phyloP scores from a whole-genome alignment of 2,329 filamentous ascomycete genomes.

The Fusarium sp. region DNA sequence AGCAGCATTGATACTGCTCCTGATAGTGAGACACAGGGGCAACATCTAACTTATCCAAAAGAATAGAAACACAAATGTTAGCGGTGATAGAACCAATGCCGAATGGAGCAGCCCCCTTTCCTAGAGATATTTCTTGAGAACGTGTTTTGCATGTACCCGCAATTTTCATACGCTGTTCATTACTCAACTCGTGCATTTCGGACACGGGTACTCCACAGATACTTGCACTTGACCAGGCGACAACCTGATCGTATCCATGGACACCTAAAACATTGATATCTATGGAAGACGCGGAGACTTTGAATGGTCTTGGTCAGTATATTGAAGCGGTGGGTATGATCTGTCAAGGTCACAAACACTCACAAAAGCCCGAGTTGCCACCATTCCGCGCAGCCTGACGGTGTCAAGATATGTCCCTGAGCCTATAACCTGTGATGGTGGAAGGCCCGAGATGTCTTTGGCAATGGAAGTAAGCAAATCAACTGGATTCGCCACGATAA shows the following conservation, averaged over 20 bases:
- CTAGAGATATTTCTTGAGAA: constrained; percentile 59
- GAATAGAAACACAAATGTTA: constrained; percentile 62
- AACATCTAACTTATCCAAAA: constrained; percentile 61
- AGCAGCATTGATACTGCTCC: constrained; percentile 59
- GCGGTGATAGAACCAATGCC: constrained; percentile 62
- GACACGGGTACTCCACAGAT: constrained; percentile 34
- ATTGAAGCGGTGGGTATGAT: no score
- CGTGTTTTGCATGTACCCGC: constrained; percentile 58
- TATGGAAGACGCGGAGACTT: no score
- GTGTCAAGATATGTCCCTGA: constrained; percentile 66
- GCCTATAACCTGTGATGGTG: constrained; percentile 61
- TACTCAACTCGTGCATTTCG: neutral
- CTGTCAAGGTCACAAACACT: constrained; percentile 15
- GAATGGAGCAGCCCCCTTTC: constrained; percentile 63
- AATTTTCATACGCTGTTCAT: constrained; percentile 51
- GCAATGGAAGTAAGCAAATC: constrained; percentile 65
- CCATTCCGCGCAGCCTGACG: constrained; percentile 58
- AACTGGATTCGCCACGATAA: constrained; percentile 66
- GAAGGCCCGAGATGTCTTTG: constrained; percentile 59
- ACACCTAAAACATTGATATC: constrained; percentile 31
- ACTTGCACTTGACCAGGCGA: constrained; percentile 42
- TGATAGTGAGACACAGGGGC: constrained; percentile 62
- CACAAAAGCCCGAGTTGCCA: constrained; percentile 48
- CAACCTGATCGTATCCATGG: constrained; percentile 40
- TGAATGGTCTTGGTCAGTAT: no score